Evolutionary conservation across 2,329 filamentous ascomycete genomes (phyloP).

Genomic region (Colletotrichum sp.): DNA sequence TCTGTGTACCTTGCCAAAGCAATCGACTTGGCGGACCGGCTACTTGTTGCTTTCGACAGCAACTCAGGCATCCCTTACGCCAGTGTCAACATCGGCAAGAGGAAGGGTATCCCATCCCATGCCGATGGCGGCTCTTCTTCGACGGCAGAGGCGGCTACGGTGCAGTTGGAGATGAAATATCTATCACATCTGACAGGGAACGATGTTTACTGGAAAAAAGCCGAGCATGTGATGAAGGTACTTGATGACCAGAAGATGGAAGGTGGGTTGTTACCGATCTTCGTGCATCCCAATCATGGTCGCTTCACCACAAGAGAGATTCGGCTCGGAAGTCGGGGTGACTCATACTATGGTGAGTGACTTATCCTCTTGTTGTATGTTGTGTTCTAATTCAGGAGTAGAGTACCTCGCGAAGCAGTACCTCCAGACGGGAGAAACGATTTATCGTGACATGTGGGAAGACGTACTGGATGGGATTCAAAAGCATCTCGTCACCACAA

Average conservation of each 20-base stretch:
- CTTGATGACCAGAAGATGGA: constrained; percentile 80
- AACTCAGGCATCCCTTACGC: constrained; percentile 86
- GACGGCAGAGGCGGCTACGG: constrained; percentile 69
- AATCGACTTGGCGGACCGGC: constrained; percentile 62
- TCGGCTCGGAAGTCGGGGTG: constrained; percentile 88
- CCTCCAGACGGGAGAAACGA: neutral
- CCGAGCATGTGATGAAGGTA: constrained; percentile 71
- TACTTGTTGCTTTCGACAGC: constrained; percentile 88
- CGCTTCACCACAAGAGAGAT: constrained; percentile 85
- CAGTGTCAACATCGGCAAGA: constrained; percentile 84
- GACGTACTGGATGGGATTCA: neutral
- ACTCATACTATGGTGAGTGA: constrained; percentile 78
- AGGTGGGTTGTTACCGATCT: constrained; percentile 91
- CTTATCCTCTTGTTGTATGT: constrained; percentile 35
- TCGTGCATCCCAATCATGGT: constrained; percentile 79
- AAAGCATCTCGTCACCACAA: neutral
- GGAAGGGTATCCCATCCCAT: constrained; percentile 79
- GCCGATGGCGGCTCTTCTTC: constrained; percentile 87
- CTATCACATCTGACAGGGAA: neutral
- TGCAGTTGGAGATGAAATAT: neutral
- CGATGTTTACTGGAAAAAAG: neutral
- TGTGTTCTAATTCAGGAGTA: neutral
- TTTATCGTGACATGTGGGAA: neutral
- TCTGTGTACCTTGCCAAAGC: neutral
- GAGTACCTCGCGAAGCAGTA: neutral